phyloP scores from a whole-genome alignment of 2,329 filamentous ascomycete species.

The Talaromyces sp. region DNA sequence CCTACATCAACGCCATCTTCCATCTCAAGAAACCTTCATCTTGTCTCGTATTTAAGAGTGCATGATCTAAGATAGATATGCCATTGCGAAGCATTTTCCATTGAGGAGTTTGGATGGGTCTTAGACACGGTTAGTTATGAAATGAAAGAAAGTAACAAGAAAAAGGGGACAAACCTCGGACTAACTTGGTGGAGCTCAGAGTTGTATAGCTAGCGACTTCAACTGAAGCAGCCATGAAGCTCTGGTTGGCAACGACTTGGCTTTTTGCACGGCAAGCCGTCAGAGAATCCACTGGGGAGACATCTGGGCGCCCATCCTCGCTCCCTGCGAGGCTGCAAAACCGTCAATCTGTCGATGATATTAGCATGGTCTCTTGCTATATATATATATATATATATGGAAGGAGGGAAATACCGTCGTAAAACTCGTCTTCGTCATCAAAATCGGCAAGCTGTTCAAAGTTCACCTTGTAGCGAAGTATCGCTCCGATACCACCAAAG shows the following conservation, averaged over 20 bases:
- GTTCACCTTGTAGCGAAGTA: constrained; percentile 99
- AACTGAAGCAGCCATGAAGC: constrained; percentile 27
- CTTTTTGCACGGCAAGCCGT: constrained; percentile 46
- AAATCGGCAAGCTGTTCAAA: constrained; percentile 96
- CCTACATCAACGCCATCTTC: constrained; percentile 1
- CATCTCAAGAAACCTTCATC: background rate
- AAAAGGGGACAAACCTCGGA: constrained; percentile 27
- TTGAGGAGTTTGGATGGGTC: constrained; percentile 42
- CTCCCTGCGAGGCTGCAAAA: constrained; percentile 76
- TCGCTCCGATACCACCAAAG: constrained; percentile 95
- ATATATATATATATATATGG: too few relatives aligned
- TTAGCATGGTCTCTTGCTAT: too few relatives aligned
- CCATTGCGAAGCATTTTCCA: background rate
- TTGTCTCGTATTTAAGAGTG: background rate
- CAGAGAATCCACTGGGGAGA: constrained; percentile 48
- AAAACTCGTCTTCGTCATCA: constrained; percentile 89
- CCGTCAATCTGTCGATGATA: constrained; percentile 66
- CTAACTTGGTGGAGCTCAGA: constrained; percentile 32
- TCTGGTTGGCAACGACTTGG: constrained; percentile 28
- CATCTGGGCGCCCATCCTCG: constrained; percentile 75
- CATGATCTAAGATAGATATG: background rate
- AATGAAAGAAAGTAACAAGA: background rate
- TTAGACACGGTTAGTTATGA: constrained; percentile 11
- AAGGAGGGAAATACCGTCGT: constrained; percentile 54
- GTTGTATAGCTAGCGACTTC: constrained; percentile 23